Conservation (phyloP, 2,329 filamentous ascomycete species). For the Curvularia verruculosa region DNA sequence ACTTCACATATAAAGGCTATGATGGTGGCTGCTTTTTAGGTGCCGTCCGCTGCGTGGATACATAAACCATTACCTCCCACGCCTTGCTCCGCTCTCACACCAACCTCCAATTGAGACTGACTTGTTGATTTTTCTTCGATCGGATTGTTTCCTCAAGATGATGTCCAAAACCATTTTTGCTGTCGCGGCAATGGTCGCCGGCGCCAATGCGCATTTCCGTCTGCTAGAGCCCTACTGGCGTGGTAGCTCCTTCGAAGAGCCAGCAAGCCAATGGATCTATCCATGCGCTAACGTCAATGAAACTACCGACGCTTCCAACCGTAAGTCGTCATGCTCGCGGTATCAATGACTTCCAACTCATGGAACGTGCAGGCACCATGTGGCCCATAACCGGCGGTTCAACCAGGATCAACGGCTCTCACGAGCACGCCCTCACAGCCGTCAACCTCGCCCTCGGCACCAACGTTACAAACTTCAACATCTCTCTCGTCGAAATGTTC, state of each 20-base stretch:
- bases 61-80: neutral
- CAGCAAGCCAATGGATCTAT: slow-evolving; percentile 49
- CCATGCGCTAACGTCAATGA: slow-evolving; percentile 53
- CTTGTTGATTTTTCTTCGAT: no score
- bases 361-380: slow-evolving; percentile 24
- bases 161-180: slow-evolving; percentile 26
- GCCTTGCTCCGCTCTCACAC: neutral
- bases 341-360: neutral
- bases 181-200: slow-evolving; percentile 33
- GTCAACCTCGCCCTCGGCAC: slow-evolving; percentile 55
- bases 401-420: slow-evolving; percentile 49
- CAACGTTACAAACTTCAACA: slow-evolving; percentile 54
- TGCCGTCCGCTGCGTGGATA: neutral
- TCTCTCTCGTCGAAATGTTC: slow-evolving; percentile 52
- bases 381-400: slow-evolving; percentile 56
- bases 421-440: slow-evolving; percentile 54
- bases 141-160: slow-evolving; percentile 20
- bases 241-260: slow-evolving; percentile 48
- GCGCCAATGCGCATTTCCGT: slow-evolving; percentile 52
- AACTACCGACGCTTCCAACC: slow-evolving; percentile 48
- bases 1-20: slow-evolving; percentile 14
- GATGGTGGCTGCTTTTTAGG: slow-evolving; percentile 10
- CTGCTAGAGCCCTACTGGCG: slow-evolving; percentile 53
- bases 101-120: neutral
- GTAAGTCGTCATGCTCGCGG: slow-evolving; percentile 30